Evolutionary conservation across 1,284 basidiomycete species (phyloP).

Genomic region (Austroboletus niveus): DNA sequence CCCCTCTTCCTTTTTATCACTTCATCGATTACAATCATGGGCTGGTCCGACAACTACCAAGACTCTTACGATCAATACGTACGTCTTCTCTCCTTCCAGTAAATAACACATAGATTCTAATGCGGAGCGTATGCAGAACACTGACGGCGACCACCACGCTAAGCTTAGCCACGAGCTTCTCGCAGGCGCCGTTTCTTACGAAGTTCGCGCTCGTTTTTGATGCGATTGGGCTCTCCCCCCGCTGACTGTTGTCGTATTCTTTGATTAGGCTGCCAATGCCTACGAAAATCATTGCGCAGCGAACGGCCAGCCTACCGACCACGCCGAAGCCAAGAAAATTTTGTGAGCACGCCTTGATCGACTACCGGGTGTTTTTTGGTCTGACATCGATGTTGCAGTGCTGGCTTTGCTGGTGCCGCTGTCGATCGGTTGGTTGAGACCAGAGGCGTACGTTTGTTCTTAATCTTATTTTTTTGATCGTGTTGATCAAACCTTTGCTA

Average conservation of each 20-base stretch:
- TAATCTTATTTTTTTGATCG: neutral
- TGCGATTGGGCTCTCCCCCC: neutral
- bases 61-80: constrained; percentile 1
- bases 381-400: constrained; percentile 9
- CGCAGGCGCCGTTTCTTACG: constrained; percentile 13
- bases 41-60: neutral
- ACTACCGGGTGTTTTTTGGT: neutral
- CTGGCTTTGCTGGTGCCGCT: constrained; percentile 13
- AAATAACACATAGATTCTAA: neutral
- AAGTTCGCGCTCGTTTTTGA: constrained; percentile 9
- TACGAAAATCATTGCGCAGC: constrained; percentile 10
- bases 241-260: neutral
- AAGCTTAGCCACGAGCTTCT: constrained; percentile 13
- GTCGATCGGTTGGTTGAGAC: constrained; percentile 15
- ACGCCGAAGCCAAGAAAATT: constrained; percentile 19
- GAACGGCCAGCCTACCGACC: constrained; percentile 15
- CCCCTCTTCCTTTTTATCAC: neutral
- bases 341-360: constrained; percentile 1
- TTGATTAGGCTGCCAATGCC: constrained; percentile 11
- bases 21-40: constrained; percentile 14
- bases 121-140: neutral
- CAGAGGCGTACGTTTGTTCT: constrained; percentile 16
- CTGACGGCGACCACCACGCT: neutral
- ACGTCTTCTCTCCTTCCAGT: neutral
- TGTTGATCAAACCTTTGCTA: neutral